Percentiles rank a stretch among this genome's conserved stretches.
Conservation (phyloP, 108 stramenopile species). For the Phaeodactylum tricornutum region DNA sequence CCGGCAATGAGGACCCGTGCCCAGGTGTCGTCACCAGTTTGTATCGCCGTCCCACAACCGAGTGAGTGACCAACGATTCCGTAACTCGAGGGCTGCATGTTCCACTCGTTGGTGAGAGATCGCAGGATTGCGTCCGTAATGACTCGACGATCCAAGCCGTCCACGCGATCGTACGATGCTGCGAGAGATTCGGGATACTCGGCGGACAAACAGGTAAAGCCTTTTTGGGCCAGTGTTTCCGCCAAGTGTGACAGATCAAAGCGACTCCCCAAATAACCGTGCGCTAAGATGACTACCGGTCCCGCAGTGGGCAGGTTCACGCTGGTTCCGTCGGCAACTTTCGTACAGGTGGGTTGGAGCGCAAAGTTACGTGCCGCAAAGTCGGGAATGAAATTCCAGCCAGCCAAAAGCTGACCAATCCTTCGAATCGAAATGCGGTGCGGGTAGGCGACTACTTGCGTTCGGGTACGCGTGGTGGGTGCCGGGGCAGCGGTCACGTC, state of each 20-base stretch:
- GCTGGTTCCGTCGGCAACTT: conserved; percentile 3
- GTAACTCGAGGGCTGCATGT: conserved; percentile 24
- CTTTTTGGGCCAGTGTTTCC: conserved; percentile 47
- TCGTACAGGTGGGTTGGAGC: conserved; percentile 14
- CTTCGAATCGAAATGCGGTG: conserved; percentile 61
- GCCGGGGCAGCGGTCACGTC: not conserved
- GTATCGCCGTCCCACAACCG: conserved; percentile 53
- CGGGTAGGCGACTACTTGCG: conserved; percentile 17
- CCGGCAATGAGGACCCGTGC: conserved; percentile 56
- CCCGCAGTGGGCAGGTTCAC: conserved; percentile 15
- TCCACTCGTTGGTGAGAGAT: conserved; percentile 18
- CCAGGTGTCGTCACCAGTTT: conserved; percentile 61
- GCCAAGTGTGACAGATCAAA: conserved; percentile 66
- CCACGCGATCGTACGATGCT: conserved; percentile 37
- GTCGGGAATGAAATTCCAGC: conserved; percentile 59
- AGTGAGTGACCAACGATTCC: conserved; percentile 67
- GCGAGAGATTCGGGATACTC: conserved; percentile 75
- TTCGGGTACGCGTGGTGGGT: not conserved
- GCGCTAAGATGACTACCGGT: conserved; percentile 59
- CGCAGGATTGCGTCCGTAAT: conserved; percentile 34
- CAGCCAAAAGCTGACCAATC: conserved; percentile 54
- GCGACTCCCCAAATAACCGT: conserved; percentile 52
- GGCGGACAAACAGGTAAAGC: conserved; percentile 47
- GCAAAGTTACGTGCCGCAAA: conserved; percentile 44
- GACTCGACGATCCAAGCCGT: conserved; percentile 38